These are phyloP conservation scores for Maudiozyma humilis DNA, from an alignment of 1,139 yeast species.

Conservation along the genomic window DNA sequence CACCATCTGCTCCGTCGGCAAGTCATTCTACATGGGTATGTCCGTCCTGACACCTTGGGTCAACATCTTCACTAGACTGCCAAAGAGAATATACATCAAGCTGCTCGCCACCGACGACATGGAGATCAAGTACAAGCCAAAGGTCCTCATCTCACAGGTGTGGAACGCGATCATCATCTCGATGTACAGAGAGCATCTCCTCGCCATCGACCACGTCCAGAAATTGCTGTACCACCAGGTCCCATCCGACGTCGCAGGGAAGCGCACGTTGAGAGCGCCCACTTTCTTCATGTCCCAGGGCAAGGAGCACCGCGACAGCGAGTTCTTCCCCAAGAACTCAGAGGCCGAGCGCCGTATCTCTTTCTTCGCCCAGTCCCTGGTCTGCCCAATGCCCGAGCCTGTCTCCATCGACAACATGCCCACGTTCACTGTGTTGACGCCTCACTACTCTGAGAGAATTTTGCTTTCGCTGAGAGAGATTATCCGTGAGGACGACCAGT, in stretches of 20 bases:
- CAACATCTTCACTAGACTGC: slow-evolving; percentile 64
- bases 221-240: slow-evolving; percentile 95
- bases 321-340: slow-evolving; percentile 90
- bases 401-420: slow-evolving; percentile 99
- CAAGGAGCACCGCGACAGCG: slow-evolving; percentile 88
- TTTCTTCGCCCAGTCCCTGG: slow-evolving; percentile 95
- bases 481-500: slow-evolving; percentile 97
- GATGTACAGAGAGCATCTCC: slow-evolving; percentile 95
- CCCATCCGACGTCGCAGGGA: slow-evolving; percentile 94
- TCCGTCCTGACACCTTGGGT: slow-evolving; percentile 86
- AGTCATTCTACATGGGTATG: slow-evolving; percentile 67
- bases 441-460: slow-evolving; percentile 96
- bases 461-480: slow-evolving; percentile 90
- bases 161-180: slow-evolving; percentile 98
- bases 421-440: slow-evolving; percentile 93
- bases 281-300: slow-evolving; percentile 97
- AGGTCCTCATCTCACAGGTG: slow-evolving; percentile 93
- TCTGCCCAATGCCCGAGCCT: slow-evolving; percentile 98
- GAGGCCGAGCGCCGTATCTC: slow-evolving; percentile 99
- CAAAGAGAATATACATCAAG: slow-evolving; percentile 64
- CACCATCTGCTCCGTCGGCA: slow-evolving; percentile 58
- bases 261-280: slow-evolving; percentile 96
- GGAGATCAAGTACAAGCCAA: slow-evolving; percentile 98
- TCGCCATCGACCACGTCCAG: slow-evolving; percentile 97
- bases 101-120: slow-evolving; percentile 80